A percentile compares a stretch with the other conserved stretches of the same genome.
These are phyloP conservation scores for Thalassiosira gravida DNA, from an alignment of 352 stramenopile species.

Conservation along the genomic window DNA sequence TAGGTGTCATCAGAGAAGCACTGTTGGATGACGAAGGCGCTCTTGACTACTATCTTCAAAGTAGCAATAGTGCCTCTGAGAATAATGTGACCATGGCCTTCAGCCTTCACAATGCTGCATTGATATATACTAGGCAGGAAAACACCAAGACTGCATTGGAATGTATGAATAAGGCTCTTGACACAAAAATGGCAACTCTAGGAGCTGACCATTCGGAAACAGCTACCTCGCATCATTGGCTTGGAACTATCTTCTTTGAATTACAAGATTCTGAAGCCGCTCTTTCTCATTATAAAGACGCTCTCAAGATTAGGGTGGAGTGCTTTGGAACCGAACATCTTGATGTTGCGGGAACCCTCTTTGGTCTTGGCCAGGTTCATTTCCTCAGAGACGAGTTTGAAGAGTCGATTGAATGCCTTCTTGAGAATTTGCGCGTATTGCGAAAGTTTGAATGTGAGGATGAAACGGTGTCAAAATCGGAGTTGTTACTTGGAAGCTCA, in stretches of 20 bases:
- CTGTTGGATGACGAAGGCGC: conserved; percentile 46
- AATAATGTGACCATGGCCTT: conserved; percentile 50
- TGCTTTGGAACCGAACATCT: conserved; percentile 61
- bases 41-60: conserved; percentile 54
- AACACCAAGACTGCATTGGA: conserved; percentile 50
- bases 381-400: conserved; percentile 56
- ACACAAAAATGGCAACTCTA: conserved; percentile 46
- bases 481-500: conserved; percentile 57
- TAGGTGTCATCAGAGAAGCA: conserved; percentile 61
- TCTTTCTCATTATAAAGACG: conserved; percentile 59
- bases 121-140: conserved; percentile 48
- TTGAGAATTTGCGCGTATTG: conserved; percentile 66
- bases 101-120: conserved; percentile 59
- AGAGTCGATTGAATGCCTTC: conserved; percentile 60
- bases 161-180: conserved; percentile 59
- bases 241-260: conserved; percentile 66
- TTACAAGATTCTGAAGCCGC: conserved; percentile 50
- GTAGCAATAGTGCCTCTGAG: conserved; percentile 16
- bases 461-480: conserved; percentile 46
- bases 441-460: conserved; percentile 41
- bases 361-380: conserved; percentile 54
- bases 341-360: conserved; percentile 52
- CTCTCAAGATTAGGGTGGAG: conserved; percentile 55
- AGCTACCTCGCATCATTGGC: conserved; percentile 60
- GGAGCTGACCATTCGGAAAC: conserved; percentile 58